These are phyloP conservation scores for Pseudomassariella vexata DNA, from an alignment of 2,329 filamentous ascomycete species.

Conservation along the genomic window DNA sequence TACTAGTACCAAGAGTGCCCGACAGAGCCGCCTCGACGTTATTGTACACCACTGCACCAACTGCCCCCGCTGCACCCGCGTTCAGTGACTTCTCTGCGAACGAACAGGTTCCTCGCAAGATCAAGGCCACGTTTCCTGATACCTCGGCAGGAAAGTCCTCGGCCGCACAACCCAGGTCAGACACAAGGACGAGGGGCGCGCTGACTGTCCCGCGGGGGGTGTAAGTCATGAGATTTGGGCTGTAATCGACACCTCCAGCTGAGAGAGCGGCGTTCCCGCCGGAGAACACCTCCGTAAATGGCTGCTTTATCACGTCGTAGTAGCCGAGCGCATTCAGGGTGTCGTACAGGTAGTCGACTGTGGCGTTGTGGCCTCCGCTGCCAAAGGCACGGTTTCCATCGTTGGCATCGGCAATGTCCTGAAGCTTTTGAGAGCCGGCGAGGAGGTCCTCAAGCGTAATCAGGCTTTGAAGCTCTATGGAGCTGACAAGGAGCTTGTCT, in stretches of 20 bases:
- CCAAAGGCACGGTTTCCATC: slow-evolving; percentile 38
- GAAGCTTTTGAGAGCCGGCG: slow-evolving; percentile 36
- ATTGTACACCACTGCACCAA: slow-evolving; percentile 56
- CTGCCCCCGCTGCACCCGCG: slow-evolving; percentile 52
- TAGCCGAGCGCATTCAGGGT: slow-evolving; percentile 30
- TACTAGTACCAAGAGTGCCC: slow-evolving; percentile 50
- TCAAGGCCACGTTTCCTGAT: slow-evolving; percentile 51
- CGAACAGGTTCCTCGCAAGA: slow-evolving; percentile 52
- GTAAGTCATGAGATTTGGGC: slow-evolving; percentile 35
- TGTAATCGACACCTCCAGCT: slow-evolving; percentile 21
- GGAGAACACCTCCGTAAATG: slow-evolving; percentile 33
- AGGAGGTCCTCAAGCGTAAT: slow-evolving; percentile 35
- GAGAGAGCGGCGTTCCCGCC: slow-evolving; percentile 24
- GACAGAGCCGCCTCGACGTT: slow-evolving; percentile 44
- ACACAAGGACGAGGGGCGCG: slow-evolving; percentile 37
- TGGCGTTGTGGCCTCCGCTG: slow-evolving; percentile 38
- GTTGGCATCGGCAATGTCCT: slow-evolving; percentile 36
- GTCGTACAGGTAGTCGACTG: slow-evolving; percentile 37
- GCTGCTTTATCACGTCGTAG: slow-evolving; percentile 38
- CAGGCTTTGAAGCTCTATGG: slow-evolving; percentile 30
- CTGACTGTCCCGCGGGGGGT: slow-evolving; percentile 40
- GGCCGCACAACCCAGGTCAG: slow-evolving; percentile 47
- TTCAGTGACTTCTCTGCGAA: slow-evolving; percentile 53
- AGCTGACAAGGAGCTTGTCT: slow-evolving; percentile 27
- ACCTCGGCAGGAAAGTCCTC: slow-evolving; percentile 48